phyloP scores from a whole-genome alignment of 768 basidiomycete species.

The Pulveroboletus sp. region DNA sequence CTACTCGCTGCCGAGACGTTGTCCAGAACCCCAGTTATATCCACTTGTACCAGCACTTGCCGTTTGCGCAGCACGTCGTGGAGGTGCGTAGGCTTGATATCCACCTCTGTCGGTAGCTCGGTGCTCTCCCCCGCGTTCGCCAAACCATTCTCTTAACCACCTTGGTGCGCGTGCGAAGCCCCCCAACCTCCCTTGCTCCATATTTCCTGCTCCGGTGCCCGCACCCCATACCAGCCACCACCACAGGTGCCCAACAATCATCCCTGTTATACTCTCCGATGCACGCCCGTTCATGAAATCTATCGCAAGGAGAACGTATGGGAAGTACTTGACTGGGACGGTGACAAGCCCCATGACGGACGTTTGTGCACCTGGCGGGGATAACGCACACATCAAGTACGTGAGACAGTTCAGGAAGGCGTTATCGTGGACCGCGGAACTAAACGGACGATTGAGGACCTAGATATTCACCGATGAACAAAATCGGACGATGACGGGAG shows the following conservation, averaged over 20 bases:
- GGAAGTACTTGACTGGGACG: conserved; percentile 67
- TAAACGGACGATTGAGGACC: conserved; percentile 60
- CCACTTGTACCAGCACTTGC: conserved; percentile 27
- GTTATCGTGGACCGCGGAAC: conserved; percentile 52
- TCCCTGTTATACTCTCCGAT: conserved; percentile 57
- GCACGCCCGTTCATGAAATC: conserved; percentile 69
- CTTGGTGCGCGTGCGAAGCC: conserved; percentile 48
- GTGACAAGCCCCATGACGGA: conserved; percentile 78
- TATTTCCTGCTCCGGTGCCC: conserved; percentile 38
- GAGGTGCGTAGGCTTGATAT: conserved; percentile 57
- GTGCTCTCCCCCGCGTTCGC: conserved; percentile 33
- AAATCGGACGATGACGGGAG: conserved; percentile 2
- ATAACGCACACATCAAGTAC: conserved; percentile 65
- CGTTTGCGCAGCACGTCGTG: conserved; percentile 28
- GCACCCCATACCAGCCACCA: conserved; percentile 67
- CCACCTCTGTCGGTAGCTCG: conserved; percentile 41
- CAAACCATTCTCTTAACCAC: conserved; percentile 54
- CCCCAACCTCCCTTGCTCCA: conserved; percentile 36
- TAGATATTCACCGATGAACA: no score
- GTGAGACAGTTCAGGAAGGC: conserved; percentile 64
- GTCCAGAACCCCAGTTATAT: conserved; percentile 53
- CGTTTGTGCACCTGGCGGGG: conserved; percentile 62
- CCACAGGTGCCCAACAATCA: conserved; percentile 77
- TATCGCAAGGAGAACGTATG: conserved; percentile 68
- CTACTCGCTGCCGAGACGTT: conserved; percentile 41